These are phyloP conservation scores for Carnegiea gigantea DNA, from an alignment of 179 eudicot species.

Conservation along the genomic window DNA sequence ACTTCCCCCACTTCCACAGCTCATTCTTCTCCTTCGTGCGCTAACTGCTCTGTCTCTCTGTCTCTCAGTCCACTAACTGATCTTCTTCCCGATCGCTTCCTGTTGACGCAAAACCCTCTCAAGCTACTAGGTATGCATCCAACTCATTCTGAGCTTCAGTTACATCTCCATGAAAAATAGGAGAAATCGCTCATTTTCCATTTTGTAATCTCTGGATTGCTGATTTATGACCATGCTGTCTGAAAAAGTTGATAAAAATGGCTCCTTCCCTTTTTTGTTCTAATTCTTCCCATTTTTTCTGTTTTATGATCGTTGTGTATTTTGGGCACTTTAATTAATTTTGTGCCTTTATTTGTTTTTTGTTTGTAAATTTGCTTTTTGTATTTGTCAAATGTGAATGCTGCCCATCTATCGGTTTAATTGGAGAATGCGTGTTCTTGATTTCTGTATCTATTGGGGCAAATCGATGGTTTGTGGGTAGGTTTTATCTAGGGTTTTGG, in stretches of 20 bases:
- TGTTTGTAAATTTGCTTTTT: neutral
- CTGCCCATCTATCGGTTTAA: neutral
- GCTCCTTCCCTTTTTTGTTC: neutral
- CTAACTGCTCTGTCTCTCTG: neutral
- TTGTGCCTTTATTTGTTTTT: neutral
- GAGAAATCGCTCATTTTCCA: neutral
- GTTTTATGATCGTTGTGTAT: neutral
- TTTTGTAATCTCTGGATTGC: neutral
- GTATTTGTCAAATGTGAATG: conserved; percentile 2
- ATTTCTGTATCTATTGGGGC: neutral
- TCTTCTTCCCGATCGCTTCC: neutral
- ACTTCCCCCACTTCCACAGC: conserved; percentile 5
- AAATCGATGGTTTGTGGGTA: neutral
- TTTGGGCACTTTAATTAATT: neutral
- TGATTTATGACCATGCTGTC: neutral
- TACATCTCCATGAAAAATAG: neutral
- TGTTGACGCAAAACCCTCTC: neutral
- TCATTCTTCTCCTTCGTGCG: conserved; percentile 9
- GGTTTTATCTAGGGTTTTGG: conserved; percentile 10
- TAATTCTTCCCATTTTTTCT: neutral
- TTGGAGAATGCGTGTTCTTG: neutral
- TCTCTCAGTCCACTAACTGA: neutral
- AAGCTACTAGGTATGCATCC: neutral
- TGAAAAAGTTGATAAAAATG: neutral
- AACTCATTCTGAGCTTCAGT: neutral